phyloP scores from a whole-genome alignment of 1,284 basidiomycete species.

The Ustilago nuda region DNA sequence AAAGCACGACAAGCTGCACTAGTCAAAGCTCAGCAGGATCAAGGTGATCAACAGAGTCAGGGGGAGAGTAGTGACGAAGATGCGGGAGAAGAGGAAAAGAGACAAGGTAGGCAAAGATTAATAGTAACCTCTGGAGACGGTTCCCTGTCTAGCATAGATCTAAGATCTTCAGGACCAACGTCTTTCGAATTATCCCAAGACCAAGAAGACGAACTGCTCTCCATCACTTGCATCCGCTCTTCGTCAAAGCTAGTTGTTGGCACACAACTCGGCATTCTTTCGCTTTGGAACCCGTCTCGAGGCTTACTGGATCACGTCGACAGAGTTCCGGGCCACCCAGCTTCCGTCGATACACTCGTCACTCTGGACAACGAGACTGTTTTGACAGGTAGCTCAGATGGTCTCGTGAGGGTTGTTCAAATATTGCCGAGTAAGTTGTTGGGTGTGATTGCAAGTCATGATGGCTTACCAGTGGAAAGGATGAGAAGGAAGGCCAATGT shows the following conservation, averaged over 20 bases:
- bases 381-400: constrained; percentile 92
- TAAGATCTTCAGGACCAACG: constrained; percentile 69
- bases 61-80: constrained; percentile 6
- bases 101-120: constrained; percentile 44
- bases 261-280: constrained; percentile 89
- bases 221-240: constrained; percentile 83
- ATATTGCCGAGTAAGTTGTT: constrained; percentile 89
- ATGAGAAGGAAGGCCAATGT: constrained; percentile 79
- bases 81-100: neutral
- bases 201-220: constrained; percentile 93
- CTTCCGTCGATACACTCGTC: constrained; percentile 76
- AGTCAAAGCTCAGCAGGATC: neutral
- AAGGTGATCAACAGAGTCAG: constrained; percentile 6
- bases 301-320: constrained; percentile 95
- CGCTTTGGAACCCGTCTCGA: constrained; percentile 85
- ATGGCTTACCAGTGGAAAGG: constrained; percentile 84
- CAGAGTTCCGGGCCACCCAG: constrained; percentile 83
- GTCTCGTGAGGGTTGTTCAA: constrained; percentile 87
- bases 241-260: constrained; percentile 86
- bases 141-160: constrained; percentile 86
- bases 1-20: constrained; percentile 8
- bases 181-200: constrained; percentile 84
- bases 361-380: constrained; percentile 77
- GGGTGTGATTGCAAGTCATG: constrained; percentile 89
- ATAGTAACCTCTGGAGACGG: constrained; percentile 79